phyloP scores from a whole-genome alignment of 345 rosid species.

The Pugionium dolabratum region DNA sequence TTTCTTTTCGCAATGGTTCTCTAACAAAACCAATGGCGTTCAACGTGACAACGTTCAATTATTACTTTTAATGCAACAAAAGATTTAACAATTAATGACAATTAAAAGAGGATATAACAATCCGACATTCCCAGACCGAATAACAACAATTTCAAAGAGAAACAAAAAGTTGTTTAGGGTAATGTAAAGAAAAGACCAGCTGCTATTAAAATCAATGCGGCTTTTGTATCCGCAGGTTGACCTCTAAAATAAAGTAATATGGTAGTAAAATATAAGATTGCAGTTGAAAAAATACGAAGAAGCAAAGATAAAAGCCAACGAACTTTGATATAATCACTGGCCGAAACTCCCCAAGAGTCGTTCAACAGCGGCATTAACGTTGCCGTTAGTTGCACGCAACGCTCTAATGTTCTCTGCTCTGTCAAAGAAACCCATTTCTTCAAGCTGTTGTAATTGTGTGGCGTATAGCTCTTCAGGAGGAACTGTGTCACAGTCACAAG shows the following conservation, averaged over 20 bases:
- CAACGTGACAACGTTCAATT: background rate
- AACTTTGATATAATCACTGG: conserved; percentile 33
- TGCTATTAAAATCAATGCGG: conserved; percentile 1
- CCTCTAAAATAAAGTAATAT: background rate
- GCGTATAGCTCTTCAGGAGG: conserved; percentile 83
- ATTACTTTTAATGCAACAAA: no score
- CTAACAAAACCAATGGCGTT: no score
- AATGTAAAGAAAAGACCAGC: background rate
- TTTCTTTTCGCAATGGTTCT: no score
- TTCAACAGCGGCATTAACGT: conserved; percentile 90
- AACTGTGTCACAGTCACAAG: conserved; percentile 41
- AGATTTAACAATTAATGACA: background rate
- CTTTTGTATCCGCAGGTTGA: conserved; percentile 22
- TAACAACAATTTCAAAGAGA: no score
- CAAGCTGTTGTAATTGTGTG: conserved; percentile 69
- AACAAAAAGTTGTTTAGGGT: background rate
- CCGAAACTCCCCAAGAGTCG: conserved; percentile 74
- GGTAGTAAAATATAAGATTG: background rate
- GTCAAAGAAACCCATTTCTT: conserved; percentile 89
- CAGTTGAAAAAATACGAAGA: background rate
- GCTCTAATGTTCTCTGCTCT: conserved; percentile 83
- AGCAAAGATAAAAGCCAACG: background rate
- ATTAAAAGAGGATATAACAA: no score
- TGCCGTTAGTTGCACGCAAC: conserved; percentile 76
- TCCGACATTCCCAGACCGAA: no score